Conservation (phyloP, 768 basidiomycete species). For the Tubosaeta sp. region DNA sequence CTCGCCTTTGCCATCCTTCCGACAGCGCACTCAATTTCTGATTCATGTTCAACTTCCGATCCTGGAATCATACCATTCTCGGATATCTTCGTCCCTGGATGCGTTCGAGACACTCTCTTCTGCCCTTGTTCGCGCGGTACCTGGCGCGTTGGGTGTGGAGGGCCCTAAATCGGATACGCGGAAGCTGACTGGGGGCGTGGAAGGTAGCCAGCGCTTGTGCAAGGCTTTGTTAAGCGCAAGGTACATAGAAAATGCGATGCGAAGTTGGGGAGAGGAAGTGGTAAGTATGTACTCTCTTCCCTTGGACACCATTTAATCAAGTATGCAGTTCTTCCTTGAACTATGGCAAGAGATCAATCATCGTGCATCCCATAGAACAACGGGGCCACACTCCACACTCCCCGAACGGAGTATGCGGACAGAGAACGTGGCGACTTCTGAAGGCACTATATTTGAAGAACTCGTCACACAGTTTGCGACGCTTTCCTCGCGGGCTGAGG, state of each 20-base stretch:
- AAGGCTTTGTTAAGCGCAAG: constrained; percentile 82
- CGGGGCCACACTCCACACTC: constrained; percentile 45
- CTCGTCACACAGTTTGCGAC: constrained; percentile 61
- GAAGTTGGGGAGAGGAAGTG: constrained; percentile 84
- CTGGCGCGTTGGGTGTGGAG: constrained; percentile 74
- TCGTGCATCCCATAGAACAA: constrained; percentile 50
- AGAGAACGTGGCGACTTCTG: constrained; percentile 32
- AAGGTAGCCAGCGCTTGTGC: constrained; percentile 77
- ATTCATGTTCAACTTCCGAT: constrained; percentile 81
- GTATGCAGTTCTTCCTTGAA: constrained; percentile 82
- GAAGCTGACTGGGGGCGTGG: constrained; percentile 74
- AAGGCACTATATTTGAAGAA: constrained; percentile 77
- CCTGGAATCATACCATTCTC: constrained; percentile 67
- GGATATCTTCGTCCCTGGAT: constrained; percentile 82
- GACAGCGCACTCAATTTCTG: constrained; percentile 81
- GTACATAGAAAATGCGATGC: constrained; percentile 67
- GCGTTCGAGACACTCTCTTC: constrained; percentile 93
- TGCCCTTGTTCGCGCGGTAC: constrained; percentile 83
- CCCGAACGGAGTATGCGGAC: constrained; percentile 37
- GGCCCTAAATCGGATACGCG: constrained; percentile 45
- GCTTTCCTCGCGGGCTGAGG: constrained; percentile 69
- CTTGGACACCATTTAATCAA: not conserved
- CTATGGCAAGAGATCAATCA: constrained; percentile 77
- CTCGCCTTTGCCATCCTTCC: constrained; percentile 72
- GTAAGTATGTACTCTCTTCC: constrained; percentile 42